These are phyloP conservation scores for Funneliformis caledonium DNA, from an alignment of 371 early-diverging fungal species.

Conservation along the genomic window DNA sequence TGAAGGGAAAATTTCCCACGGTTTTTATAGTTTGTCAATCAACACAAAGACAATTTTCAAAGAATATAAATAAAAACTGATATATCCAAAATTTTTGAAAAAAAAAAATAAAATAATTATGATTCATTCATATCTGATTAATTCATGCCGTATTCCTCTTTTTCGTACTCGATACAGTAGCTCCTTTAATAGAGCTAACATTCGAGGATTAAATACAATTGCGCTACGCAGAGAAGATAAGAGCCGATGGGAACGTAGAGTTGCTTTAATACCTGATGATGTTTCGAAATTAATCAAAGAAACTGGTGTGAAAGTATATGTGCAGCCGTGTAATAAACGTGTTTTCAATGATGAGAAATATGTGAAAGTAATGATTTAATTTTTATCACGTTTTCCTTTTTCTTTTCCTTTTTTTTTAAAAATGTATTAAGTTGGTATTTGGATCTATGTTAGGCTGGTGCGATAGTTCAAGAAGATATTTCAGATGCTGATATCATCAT, in stretches of 20 bases:
- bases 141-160: too few relatives aligned
- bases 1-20: too few relatives aligned
- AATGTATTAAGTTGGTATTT: not conserved
- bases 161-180: not conserved
- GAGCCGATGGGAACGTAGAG: conserved; percentile 95
- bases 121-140: too few relatives aligned
- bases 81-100: too few relatives aligned
- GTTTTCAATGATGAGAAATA: conserved; percentile 86
- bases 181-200: not conserved
- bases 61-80: too few relatives aligned
- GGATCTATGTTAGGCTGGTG: conserved; percentile 72
- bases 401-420: not conserved
- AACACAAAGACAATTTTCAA: too few relatives aligned
- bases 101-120: too few relatives aligned
- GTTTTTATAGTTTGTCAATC: too few relatives aligned
- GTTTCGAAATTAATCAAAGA: conserved; percentile 80
- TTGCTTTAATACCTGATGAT: conserved; percentile 81
- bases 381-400: not conserved
- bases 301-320: conserved; percentile 78
- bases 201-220: conserved; percentile 50
- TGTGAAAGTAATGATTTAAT: conserved; percentile 57
- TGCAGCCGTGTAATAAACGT: conserved; percentile 93
- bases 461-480: conserved; percentile 86
- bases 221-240: conserved; percentile 95
- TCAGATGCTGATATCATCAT: conserved; percentile 88